A percentile compares a stretch with the other conserved stretches of the same genome.
Conservation (phyloP, 23 red algal genomes). For the Chondrus crispus region DNA sequence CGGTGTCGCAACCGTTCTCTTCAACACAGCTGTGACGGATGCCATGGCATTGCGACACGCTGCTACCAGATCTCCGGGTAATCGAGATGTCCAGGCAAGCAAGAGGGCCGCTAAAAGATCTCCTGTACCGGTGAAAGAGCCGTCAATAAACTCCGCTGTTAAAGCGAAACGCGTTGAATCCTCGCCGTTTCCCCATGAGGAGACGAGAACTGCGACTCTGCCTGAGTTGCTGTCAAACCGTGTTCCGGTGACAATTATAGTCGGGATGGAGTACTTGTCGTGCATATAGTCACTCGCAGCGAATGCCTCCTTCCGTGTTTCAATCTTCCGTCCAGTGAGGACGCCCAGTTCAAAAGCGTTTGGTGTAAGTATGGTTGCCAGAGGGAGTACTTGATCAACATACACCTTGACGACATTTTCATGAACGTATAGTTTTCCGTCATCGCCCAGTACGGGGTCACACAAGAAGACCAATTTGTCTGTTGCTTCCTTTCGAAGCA, state of each 20-base stretch:
- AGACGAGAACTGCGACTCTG: slow-evolving; percentile 59
- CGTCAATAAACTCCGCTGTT: slow-evolving; percentile 44
- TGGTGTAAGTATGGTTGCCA: slow-evolving; percentile 78
- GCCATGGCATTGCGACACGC: slow-evolving; percentile 57
- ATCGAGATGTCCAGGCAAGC: slow-evolving; percentile 60
- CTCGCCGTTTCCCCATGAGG: background rate
- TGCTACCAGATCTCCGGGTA: slow-evolving; percentile 28
- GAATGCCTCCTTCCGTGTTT: slow-evolving; percentile 17
- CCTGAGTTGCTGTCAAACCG: background rate
- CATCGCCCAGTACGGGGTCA: slow-evolving; percentile 95
- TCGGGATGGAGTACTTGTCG: slow-evolving; percentile 14
- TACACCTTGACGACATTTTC: slow-evolving; percentile 71
- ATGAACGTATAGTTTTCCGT: slow-evolving; percentile 85
- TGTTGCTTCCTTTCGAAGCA: background rate
- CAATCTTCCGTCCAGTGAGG: slow-evolving; percentile 37
- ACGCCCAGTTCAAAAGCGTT: slow-evolving; percentile 91
- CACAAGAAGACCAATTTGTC: slow-evolving; percentile 69
- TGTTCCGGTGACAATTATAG: slow-evolving; percentile 71
- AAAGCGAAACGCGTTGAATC: slow-evolving; percentile 20
- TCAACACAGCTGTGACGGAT: slow-evolving; percentile 64
- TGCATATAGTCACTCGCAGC: slow-evolving; percentile 59
- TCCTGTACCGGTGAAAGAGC: slow-evolving; percentile 82
- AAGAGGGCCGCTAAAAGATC: slow-evolving; percentile 88
- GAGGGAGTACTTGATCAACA: slow-evolving; percentile 26
- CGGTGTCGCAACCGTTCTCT: slow-evolving; percentile 34